Conservation (phyloP, 2,329 filamentous ascomycete species). For the Apiospora koreana region DNA sequence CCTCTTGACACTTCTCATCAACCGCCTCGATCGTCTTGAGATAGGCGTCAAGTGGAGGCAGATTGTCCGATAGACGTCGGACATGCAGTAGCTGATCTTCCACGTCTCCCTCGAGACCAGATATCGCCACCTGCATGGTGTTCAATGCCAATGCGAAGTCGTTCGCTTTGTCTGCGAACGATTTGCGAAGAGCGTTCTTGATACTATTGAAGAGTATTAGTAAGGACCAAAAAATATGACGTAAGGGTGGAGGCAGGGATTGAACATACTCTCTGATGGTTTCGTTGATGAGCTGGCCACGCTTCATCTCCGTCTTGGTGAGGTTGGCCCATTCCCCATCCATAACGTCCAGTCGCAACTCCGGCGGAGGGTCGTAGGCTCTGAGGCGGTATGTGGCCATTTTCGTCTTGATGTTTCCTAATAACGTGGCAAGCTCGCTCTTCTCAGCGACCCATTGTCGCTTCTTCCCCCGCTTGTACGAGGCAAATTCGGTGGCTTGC, state of each 20-base stretch:
- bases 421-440: conserved; percentile 86
- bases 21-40: conserved; percentile 83
- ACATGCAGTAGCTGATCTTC: conserved; percentile 93
- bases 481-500: conserved; percentile 77
- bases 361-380: conserved; percentile 85
- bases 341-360: conserved; percentile 78
- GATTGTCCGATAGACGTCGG: conserved; percentile 77
- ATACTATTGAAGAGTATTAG: conserved; percentile 57
- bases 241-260: neutral
- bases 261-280: conserved; percentile 83
- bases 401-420: conserved; percentile 99
- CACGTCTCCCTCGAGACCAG: conserved; percentile 93
- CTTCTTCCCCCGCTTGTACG: conserved; percentile 91
- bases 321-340: conserved; percentile 81
- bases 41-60: conserved; percentile 88
- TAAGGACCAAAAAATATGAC: neutral
- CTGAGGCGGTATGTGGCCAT: conserved; percentile 90
- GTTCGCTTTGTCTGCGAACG: conserved; percentile 97
- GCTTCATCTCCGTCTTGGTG: conserved; percentile 80
- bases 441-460: conserved; percentile 97
- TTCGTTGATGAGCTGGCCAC: conserved; percentile 95
- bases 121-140: conserved; percentile 91
- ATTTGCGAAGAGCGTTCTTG: conserved; percentile 89
- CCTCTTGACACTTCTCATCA: conserved; percentile 88
- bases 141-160: conserved; percentile 95